phyloP scores from a whole-genome alignment of 495 filamentous ascomycete genomes.

The Trichoderma orchidacearum region DNA sequence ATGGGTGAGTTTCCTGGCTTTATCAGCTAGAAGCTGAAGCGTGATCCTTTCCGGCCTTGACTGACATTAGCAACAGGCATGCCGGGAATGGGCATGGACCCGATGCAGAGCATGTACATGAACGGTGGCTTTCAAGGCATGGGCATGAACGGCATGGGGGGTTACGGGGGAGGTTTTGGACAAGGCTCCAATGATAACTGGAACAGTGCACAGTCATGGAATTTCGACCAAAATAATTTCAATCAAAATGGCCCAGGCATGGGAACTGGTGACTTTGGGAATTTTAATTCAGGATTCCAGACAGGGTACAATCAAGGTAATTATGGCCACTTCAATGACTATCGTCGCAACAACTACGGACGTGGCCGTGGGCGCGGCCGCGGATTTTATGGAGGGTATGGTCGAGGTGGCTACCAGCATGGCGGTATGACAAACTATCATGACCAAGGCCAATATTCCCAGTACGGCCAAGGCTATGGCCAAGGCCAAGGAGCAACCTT shows the following conservation, averaged over 20 bases:
- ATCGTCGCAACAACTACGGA: conserved; percentile 47
- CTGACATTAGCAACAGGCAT: conserved; percentile 39
- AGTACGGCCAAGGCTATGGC: not conserved
- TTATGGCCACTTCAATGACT: conserved; percentile 42
- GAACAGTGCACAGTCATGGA: conserved; percentile 61
- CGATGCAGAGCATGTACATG: conserved; percentile 79
- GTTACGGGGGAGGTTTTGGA: conserved; percentile 60
- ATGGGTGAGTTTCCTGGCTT: conserved; percentile 57
- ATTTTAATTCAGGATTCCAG: conserved; percentile 62
- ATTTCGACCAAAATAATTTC: conserved; percentile 59
- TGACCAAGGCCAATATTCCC: not conserved
- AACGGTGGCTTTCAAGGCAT: conserved; percentile 68
- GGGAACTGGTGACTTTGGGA: conserved; percentile 68
- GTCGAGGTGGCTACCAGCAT: conserved; percentile 38
- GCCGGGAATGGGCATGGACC: conserved; percentile 73
- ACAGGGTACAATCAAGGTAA: conserved; percentile 45
- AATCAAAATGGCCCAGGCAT: conserved; percentile 62
- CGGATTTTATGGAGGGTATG: conserved; percentile 35
- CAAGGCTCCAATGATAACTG: conserved; percentile 45
- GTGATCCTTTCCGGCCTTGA: no score
- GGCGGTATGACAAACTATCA: not conserved
- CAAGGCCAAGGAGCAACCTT: not conserved
- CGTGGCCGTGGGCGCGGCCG: conserved; percentile 55
- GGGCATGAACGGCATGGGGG: conserved; percentile 87
- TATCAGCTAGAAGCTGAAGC: no score